These are phyloP conservation scores for Oldenlandia corymbosa DNA, from an alignment of 257 asterid species.

Conservation along the genomic window DNA sequence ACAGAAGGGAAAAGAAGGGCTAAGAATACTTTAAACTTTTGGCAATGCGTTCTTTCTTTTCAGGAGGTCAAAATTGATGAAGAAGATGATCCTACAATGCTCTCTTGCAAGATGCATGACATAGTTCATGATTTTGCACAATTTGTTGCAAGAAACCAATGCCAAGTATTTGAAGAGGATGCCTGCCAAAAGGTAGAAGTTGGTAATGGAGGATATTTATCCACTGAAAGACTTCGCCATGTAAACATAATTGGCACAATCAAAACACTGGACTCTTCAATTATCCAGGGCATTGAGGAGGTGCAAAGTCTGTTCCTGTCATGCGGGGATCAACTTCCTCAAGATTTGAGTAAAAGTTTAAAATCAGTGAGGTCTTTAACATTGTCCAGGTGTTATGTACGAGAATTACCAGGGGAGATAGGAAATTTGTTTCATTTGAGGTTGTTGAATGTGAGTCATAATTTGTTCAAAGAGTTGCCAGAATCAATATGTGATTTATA, in stretches of 20 bases:
- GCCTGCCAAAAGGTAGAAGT: background rate
- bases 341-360: background rate
- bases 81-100: too few species aligned
- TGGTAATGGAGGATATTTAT: too few species aligned
- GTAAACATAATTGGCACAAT: too few species aligned
- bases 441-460: conserved; percentile 1
- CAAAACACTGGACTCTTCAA: too few species aligned
- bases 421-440: conserved; percentile 14
- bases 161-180: background rate
- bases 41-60: background rate
- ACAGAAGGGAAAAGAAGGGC: background rate
- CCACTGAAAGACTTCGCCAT: too few species aligned
- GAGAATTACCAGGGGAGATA: background rate
- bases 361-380: background rate
- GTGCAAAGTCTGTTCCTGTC: too few species aligned
- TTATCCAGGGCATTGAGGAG: too few species aligned
- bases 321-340: too few species aligned
- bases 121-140: too few species aligned
- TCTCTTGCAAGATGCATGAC: too few species aligned
- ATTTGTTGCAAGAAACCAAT: too few species aligned
- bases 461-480: background rate
- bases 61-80: background rate
- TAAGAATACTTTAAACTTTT: background rate
- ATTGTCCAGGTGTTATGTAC: background rate
- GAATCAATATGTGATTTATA: background rate